These are phyloP conservation scores for Elaeis oleifera DNA, from an alignment of 202 grass and related monocot species.

Conservation along the genomic window DNA sequence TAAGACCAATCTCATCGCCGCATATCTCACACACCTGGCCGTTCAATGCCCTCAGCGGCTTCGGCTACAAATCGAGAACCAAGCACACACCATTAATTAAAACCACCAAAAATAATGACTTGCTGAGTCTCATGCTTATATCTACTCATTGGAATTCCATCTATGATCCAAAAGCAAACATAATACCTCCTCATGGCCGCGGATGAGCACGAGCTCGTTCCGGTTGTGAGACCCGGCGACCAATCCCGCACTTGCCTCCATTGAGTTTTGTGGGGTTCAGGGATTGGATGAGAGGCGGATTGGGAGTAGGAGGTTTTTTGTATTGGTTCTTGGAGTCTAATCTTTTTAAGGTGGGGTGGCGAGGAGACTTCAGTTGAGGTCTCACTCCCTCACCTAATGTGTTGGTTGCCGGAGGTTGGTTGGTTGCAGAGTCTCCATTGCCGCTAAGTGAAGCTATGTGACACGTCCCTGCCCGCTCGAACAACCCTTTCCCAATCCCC, in stretches of 20 bases:
- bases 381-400: constrained; percentile 47
- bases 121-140: too few species aligned
- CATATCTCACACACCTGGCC: constrained; percentile 99
- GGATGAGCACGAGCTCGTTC: constrained; percentile 97
- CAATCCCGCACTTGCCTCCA: constrained; percentile 95
- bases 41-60: constrained; percentile 60
- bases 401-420: constrained; percentile 34
- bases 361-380: constrained; percentile 1
- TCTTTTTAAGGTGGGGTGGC: too few species aligned
- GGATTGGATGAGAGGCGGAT: background rate
- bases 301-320: too few species aligned
- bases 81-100: background rate
- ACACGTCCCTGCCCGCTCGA: background rate
- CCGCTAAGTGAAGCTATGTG: constrained; percentile 66
- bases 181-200: constrained; percentile 79
- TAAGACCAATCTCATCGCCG: constrained; percentile 70
- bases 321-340: too few species aligned
- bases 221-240: constrained; percentile 99
- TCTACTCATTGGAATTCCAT: background rate
- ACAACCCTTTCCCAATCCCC: background rate
- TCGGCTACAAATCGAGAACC: constrained; percentile 30
- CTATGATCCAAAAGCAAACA: background rate
- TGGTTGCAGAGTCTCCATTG: constrained; percentile 95
- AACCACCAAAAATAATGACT: background rate
- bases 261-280: background rate